phyloP scores from a whole-genome alignment of 1,139 yeast genomes.

The Geotrichum cucujoidarum region DNA sequence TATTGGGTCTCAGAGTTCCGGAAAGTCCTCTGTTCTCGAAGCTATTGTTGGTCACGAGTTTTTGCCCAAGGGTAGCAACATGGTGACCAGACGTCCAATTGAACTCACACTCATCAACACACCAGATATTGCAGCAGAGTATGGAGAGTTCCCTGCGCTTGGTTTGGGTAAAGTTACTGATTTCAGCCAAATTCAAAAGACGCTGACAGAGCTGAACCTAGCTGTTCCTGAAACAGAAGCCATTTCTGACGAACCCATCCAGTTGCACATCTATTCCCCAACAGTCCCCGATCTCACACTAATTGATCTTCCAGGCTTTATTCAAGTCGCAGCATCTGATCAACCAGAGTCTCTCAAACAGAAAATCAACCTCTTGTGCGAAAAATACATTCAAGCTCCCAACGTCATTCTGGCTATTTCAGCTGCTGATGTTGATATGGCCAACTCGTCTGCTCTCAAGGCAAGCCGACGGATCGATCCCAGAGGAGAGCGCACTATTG shows the following conservation, averaged over 20 bases:
- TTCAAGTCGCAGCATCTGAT: slow-evolving; percentile 93
- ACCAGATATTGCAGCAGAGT: slow-evolving; percentile 74
- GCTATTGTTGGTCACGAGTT: slow-evolving; percentile 93
- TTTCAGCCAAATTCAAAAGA: slow-evolving; percentile 79
- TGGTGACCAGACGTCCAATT: slow-evolving; percentile 94
- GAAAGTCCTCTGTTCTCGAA: slow-evolving; percentile 90
- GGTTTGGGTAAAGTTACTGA: slow-evolving; percentile 78
- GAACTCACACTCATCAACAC: slow-evolving; percentile 88
- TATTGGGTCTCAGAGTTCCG: slow-evolving; percentile 95
- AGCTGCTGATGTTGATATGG: slow-evolving; percentile 96
- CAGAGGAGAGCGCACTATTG: slow-evolving; percentile 88
- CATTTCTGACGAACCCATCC: slow-evolving; percentile 86
- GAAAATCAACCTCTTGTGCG: slow-evolving; percentile 74
- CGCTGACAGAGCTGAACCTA: slow-evolving; percentile 79
- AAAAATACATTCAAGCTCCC: slow-evolving; percentile 81
- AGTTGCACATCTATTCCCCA: slow-evolving; percentile 84
- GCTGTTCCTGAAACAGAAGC: slow-evolving; percentile 86
- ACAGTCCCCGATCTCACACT: slow-evolving; percentile 88
- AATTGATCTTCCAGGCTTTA: slow-evolving; percentile 96
- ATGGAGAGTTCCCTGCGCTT: slow-evolving; percentile 91
- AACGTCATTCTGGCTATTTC: slow-evolving; percentile 93
- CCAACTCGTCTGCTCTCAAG: slow-evolving; percentile 88
- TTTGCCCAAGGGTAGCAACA: slow-evolving; percentile 87
- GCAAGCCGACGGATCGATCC: slow-evolving; percentile 95
- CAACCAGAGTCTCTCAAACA: slow-evolving; percentile 82